A percentile compares a stretch with the other conserved stretches of the same genome.
Evolutionary conservation across 176 grass and related monocot genomes (phyloP).

Genomic region (Rhynchospora breviuscula): DNA sequence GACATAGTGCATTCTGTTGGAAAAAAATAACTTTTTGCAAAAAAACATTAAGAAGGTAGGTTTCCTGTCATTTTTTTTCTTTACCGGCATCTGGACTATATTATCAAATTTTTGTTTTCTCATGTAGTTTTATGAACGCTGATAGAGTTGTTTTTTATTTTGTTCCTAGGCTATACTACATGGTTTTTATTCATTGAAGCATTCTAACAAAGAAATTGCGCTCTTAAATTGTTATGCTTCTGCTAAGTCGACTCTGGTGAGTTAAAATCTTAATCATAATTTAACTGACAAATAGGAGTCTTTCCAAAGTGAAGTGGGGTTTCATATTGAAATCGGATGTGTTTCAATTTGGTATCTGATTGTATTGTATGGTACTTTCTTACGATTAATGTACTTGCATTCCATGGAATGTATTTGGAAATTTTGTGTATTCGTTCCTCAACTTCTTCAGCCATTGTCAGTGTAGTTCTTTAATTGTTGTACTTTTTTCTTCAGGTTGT

Average conservation of each 20-base stretch:
- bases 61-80: background rate
- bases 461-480: background rate
- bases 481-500: background rate
- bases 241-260: slow-evolving; percentile 78
- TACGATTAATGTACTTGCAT: background rate
- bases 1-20: slow-evolving; percentile 74
- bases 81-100: slow-evolving; percentile 1
- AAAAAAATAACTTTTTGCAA: slow-evolving; percentile 85
- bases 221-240: slow-evolving; percentile 75
- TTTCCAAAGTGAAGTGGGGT: background rate
- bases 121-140: background rate
- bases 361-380: background rate
- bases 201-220: slow-evolving; percentile 78
- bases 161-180: slow-evolving; percentile 77
- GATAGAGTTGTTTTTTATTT: slow-evolving; percentile 11
- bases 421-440: background rate
- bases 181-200: slow-evolving; percentile 62
- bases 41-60: slow-evolving; percentile 87
- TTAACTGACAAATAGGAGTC: background rate
- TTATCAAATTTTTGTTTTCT: slow-evolving; percentile 12
- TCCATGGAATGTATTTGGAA: background rate
- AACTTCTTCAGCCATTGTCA: background rate
- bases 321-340: background rate
- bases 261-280: slow-evolving; percentile 27
- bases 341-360: background rate